Evolutionary conservation across 2,329 filamentous ascomycete genomes (phyloP).

Genomic region (Karstenula rhodostoma): DNA sequence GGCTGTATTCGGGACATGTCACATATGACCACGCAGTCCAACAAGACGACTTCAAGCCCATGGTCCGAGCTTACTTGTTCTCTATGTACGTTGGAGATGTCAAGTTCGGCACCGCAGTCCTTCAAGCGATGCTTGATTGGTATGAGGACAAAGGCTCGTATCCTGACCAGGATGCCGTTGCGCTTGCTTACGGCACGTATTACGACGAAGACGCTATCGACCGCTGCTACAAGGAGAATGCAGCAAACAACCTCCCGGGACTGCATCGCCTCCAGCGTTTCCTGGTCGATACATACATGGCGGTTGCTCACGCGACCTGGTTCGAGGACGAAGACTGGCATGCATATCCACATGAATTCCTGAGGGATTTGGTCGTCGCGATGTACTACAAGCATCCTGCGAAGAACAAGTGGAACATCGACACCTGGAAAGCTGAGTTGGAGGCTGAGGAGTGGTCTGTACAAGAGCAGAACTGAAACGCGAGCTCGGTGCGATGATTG

Average conservation of each 20-base stretch:
- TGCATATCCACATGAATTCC: not conserved
- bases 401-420: not conserved
- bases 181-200: not conserved
- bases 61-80: not conserved
- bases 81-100: not conserved
- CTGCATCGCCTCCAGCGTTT: not conserved
- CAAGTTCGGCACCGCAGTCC: not conserved
- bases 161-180: not conserved
- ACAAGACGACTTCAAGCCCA: not conserved
- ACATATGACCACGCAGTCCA: not conserved
- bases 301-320: not conserved
- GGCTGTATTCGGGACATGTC: conserved; percentile 20
- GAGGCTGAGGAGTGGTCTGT: not conserved
- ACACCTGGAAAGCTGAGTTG: not conserved
- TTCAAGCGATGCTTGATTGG: not conserved
- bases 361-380: not conserved
- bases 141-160: not conserved
- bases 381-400: not conserved
- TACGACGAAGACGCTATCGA: too few relatives aligned
- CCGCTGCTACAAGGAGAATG: not conserved
- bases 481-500: too few relatives aligned
- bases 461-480: too few relatives aligned
- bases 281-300: conserved; percentile 3
- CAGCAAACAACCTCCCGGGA: not conserved
- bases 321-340: not conserved